Conservation (phyloP, 306 rosid genomes). For the Heteromeles arbutifolia region DNA sequence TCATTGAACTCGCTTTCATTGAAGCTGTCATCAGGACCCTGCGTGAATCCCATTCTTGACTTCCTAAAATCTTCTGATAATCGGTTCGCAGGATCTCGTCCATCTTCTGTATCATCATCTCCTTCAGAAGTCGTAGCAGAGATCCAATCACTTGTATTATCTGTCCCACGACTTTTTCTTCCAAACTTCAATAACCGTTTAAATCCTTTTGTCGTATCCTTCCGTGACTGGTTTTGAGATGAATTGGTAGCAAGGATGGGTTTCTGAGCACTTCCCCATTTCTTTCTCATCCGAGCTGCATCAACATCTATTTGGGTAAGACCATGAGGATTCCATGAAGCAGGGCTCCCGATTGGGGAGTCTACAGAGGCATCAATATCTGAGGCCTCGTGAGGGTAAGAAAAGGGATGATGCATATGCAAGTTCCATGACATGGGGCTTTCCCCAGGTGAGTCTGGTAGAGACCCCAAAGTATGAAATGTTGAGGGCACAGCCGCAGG, state of each 20-base stretch:
- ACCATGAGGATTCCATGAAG: slow-evolving; percentile 86
- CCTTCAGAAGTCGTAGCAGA: slow-evolving; percentile 99
- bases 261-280: slow-evolving; percentile 98
- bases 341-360: slow-evolving; percentile 96
- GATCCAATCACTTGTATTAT: slow-evolving; percentile 78
- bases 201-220: slow-evolving; percentile 90
- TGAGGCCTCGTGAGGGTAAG: slow-evolving; percentile 75
- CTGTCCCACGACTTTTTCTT: slow-evolving; percentile 89
- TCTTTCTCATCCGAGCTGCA: slow-evolving; percentile 94
- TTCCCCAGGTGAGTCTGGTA: slow-evolving; percentile 83
- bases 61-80: slow-evolving; percentile 92
- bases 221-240: slow-evolving; percentile 78
- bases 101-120: slow-evolving; percentile 94
- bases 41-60: slow-evolving; percentile 93
- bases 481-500: slow-evolving; percentile 48
- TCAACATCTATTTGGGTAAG: slow-evolving; percentile 72
- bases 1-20: slow-evolving; percentile 79
- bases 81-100: slow-evolving; percentile 77
- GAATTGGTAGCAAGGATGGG: slow-evolving; percentile 70
- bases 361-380: slow-evolving; percentile 85
- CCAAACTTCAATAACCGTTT: slow-evolving; percentile 89
- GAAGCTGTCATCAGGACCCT: slow-evolving; percentile 79
- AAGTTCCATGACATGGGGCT: slow-evolving; percentile 94
- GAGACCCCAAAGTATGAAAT: slow-evolving; percentile 51
- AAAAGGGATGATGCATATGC: slow-evolving; percentile 58